Evolutionary conservation across 371 early-diverging fungal species (phyloP).

Genomic region (Mortierella sp.): DNA sequence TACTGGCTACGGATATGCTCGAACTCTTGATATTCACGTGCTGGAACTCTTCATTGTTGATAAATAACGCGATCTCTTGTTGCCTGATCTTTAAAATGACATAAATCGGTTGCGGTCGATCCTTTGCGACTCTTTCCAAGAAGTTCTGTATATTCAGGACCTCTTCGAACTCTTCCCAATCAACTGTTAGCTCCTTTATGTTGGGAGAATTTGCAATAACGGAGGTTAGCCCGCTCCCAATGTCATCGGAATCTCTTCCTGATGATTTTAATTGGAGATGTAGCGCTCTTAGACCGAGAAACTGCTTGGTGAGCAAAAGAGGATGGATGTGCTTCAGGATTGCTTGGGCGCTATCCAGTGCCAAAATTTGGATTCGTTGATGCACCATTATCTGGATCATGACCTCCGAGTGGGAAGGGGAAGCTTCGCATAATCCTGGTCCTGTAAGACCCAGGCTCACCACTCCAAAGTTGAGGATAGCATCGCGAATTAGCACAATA

Average conservation of each 20-base stretch:
- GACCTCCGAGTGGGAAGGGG: neutral
- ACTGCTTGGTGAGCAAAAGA: neutral
- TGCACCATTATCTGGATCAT: neutral
- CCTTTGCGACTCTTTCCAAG: neutral
- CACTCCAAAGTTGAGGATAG: neutral
- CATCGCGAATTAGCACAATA: neutral
- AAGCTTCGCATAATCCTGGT: neutral
- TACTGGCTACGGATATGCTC: neutral
- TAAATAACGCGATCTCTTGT: neutral
- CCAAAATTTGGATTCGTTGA: neutral
- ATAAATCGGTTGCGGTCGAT: neutral
- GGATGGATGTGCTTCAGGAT: neutral
- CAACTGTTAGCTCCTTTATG: neutral
- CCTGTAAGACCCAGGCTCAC: neutral
- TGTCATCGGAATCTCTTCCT: neutral
- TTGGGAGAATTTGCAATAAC: neutral
- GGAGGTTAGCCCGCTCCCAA: neutral
- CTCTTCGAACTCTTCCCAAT: conserved; percentile 4
- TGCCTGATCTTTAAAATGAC: neutral
- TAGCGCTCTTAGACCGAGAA: neutral
- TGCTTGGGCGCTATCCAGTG: conserved; percentile 3
- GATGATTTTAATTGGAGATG: neutral
- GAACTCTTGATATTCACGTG: neutral
- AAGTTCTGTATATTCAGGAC: neutral
- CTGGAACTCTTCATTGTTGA: neutral